Percentiles rank a stretch among this genome's conserved stretches.
phyloP scores from a whole-genome alignment of 139 green algal species.

The Eudorina sp. region DNA sequence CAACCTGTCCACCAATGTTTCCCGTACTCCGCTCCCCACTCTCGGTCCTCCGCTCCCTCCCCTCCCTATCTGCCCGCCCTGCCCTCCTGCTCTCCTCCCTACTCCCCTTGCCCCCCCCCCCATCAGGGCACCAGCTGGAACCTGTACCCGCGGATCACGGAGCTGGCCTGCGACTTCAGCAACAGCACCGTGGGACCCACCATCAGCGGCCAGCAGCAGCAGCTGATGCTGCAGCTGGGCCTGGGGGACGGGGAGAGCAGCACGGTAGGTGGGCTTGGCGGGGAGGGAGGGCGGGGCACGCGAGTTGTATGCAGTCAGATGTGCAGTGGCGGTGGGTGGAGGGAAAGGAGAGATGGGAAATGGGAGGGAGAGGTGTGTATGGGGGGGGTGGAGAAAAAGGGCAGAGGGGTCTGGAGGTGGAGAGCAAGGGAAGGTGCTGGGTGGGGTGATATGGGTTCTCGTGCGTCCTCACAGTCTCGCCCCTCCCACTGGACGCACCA shows the following conservation, averaged over 20 bases:
- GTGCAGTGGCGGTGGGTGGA: too few relatives aligned
- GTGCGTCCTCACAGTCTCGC: not conserved
- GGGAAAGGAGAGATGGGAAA: not conserved
- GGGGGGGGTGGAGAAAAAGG: not conserved
- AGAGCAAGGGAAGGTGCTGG: not conserved
- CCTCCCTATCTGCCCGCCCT: not conserved
- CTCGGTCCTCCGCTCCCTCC: not conserved
- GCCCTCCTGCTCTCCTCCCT: not conserved
- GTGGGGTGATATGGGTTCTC: not conserved
- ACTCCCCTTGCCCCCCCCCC: not conserved
- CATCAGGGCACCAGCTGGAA: conserved; percentile 39
- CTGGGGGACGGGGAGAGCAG: conserved; percentile 10
- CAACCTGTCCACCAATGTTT: too few relatives aligned
- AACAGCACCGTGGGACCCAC: conserved; percentile 48
- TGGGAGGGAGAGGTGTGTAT: not conserved
- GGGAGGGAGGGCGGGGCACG: not conserved
- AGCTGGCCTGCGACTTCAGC: conserved; percentile 43
- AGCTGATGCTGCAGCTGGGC: not conserved
- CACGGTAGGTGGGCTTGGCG: not conserved
- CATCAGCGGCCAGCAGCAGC: too few relatives aligned
- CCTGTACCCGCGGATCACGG: conserved; percentile 57
- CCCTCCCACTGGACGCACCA: not conserved
- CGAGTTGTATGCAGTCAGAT: too few relatives aligned
- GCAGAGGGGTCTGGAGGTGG: not conserved
- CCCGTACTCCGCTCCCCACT: too few relatives aligned